Evolutionary conservation across 768 basidiomycete species (phyloP).

Genomic region (Lactarius deliciosus): DNA sequence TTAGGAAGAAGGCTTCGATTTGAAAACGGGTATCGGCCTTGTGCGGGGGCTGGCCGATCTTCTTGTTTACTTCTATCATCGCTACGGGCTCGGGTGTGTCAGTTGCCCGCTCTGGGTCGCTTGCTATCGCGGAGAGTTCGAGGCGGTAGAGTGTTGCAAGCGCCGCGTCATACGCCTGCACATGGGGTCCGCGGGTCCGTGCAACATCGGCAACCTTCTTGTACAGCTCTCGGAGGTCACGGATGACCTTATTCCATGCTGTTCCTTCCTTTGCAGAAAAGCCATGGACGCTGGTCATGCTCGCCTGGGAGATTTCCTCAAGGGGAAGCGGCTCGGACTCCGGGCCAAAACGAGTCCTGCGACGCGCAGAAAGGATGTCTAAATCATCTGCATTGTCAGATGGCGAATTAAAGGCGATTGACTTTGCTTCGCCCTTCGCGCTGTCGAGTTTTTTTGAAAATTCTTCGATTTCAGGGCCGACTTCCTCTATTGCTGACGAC

Average conservation of each 20-base stretch:
- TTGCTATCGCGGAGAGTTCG: conserved; percentile 32
- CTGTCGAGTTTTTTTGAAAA: conserved; percentile 18
- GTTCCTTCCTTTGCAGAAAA: conserved; percentile 28
- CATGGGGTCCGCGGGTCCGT: conserved; percentile 35
- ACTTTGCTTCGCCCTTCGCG: conserved; percentile 27
- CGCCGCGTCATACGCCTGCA: conserved; percentile 38
- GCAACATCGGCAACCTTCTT: conserved; percentile 32
- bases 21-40: conserved; percentile 38
- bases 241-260: conserved; percentile 33
- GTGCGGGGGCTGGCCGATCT: conserved; percentile 40
- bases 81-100: conserved; percentile 35
- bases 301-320: conserved; percentile 6
- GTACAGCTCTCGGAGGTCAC: conserved; percentile 32
- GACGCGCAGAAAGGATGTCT: background rate
- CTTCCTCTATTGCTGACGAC: conserved; percentile 31
- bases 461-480: conserved; percentile 19
- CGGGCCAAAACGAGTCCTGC: conserved; percentile 9
- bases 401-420: conserved; percentile 6
- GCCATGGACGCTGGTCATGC: conserved; percentile 30
- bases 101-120: conserved; percentile 28
- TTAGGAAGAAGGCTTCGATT: conserved; percentile 38
- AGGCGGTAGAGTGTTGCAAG: conserved; percentile 36
- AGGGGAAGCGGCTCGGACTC: conserved; percentile 30
- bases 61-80: conserved; percentile 33
- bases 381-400: conserved; percentile 7